Evolutionary conservation across 140 eudicot species (phyloP).

Genomic region (Bidens hawaiensis): DNA sequence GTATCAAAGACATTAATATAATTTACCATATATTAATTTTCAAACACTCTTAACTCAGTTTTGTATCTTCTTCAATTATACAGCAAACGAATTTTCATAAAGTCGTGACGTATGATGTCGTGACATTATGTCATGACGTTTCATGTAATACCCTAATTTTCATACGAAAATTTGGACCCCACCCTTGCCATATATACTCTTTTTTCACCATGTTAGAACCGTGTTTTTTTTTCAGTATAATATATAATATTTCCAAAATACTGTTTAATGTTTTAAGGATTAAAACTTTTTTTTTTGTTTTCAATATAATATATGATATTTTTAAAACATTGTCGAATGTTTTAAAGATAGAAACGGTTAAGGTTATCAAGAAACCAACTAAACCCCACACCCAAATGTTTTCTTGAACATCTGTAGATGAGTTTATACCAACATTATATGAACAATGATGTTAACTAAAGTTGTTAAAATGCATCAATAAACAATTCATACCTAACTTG

Average conservation of each 20-base stretch:
- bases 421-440: constrained; percentile 2
- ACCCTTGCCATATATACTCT: not conserved
- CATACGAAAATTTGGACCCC: not conserved
- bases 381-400: constrained; percentile 4
- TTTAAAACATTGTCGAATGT: not conserved
- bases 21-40: too few relatives aligned
- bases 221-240: too few relatives aligned
- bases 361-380: not conserved
- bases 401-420: constrained; percentile 1
- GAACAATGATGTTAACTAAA: not conserved
- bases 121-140: too few relatives aligned
- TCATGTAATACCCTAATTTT: not conserved
- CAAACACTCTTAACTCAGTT: too few relatives aligned
- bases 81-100: too few relatives aligned
- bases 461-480: not conserved
- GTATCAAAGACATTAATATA: too few relatives aligned
- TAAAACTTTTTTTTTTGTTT: too few relatives aligned
- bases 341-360: not conserved
- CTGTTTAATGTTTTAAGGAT: not conserved
- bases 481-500: constrained; percentile 46
- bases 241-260: not conserved
- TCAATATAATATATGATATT: too few relatives aligned
- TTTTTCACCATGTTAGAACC: too few relatives aligned
- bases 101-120: too few relatives aligned
- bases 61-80: too few relatives aligned